Evolutionary conservation across 495 filamentous ascomycete species (phyloP), one percentile per base, ranked within the genome.

Genomic region (Penicillium bovifimosum): DNA sequence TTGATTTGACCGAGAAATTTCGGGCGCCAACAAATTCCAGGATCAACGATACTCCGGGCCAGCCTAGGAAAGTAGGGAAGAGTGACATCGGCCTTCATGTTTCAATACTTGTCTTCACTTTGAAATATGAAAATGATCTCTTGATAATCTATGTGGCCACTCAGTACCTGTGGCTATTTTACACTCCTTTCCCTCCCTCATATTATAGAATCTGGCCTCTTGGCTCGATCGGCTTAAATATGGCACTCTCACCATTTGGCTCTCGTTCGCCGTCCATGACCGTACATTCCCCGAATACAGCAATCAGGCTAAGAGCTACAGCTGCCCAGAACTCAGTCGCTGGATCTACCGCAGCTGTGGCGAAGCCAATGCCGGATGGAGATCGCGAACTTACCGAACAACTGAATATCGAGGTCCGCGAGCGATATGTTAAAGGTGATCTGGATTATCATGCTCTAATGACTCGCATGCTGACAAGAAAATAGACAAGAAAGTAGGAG

Each of bases 381-480:
- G 65, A 70, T 32, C 69, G 64, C 35, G 89, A 95, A 59, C 71
- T 90, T 5, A 83, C 88, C 6, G 90, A 95, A 63, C 86, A 95
- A 65, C 76, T 98, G 56, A 96, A 98, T 64, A 86, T 90, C 41
- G 81, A 91, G 38, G 86, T 90, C 47, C 87, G 86, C 65, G 76
- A 80, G 52, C 95, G 91, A 71, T 98, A 96, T 64, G 78, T 91
- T 52, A 96, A 95, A 78, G 89, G 90, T 85, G 20, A 70, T 46
- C 41, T 49, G 17, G 11, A 40, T 27, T 28, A 9, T 5, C 24
- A 8, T 20, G 5, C 20, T 38, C 13, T 13, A 7, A 14, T 14
- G 32, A n/a, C 26, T 11, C 3, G 0, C 7, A 24, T 8, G 27
- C 54, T 66, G 35, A 60, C 55, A 18, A 33, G 16, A 0, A 43